Evolutionary conservation across 2,329 filamentous ascomycete genomes (phyloP).

Genomic region (Sphaerostilbella broomeana): DNA sequence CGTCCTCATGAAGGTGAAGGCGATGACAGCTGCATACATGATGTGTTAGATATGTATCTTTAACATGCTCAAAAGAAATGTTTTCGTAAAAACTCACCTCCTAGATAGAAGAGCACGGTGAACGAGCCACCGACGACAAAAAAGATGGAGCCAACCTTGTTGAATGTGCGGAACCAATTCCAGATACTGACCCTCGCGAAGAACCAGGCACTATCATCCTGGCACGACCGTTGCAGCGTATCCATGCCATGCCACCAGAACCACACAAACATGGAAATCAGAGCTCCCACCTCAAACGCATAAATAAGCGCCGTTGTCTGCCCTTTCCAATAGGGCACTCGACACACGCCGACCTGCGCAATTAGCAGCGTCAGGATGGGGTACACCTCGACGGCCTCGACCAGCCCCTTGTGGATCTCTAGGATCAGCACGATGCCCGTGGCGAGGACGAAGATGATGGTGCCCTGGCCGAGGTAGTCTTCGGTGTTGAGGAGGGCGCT

Average conservation of each 20-base stretch:
- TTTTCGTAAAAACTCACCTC: constrained; percentile 7
- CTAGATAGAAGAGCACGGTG: constrained; percentile 11
- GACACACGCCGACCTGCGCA: constrained; percentile 18
- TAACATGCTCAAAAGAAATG: neutral
- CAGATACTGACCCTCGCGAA: constrained; percentile 24
- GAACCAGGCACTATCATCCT: constrained; percentile 21
- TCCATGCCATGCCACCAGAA: constrained; percentile 23
- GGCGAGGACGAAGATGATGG: constrained; percentile 20
- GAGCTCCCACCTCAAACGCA: constrained; percentile 15
- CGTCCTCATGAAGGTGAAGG: constrained; percentile 4
- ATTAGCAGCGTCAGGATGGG: constrained; percentile 19
- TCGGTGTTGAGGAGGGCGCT: constrained; percentile 16
- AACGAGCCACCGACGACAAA: constrained; percentile 11
- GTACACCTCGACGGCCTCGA: constrained; percentile 20
- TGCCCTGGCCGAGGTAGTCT: constrained; percentile 18
- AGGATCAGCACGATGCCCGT: constrained; percentile 18
- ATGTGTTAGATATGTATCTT: neutral
- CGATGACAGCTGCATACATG: constrained; percentile 3
- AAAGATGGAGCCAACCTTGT: constrained; percentile 19
- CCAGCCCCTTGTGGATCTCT: constrained; percentile 6
- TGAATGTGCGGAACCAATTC: constrained; percentile 21
- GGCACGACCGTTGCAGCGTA: constrained; percentile 15
- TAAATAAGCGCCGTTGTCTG: constrained; percentile 17
- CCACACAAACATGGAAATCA: constrained; percentile 18
- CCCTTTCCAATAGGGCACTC: constrained; percentile 12